phyloP scores from a whole-genome alignment of 192 early-diverging fungal genomes.

The Linderina pennispora region DNA sequence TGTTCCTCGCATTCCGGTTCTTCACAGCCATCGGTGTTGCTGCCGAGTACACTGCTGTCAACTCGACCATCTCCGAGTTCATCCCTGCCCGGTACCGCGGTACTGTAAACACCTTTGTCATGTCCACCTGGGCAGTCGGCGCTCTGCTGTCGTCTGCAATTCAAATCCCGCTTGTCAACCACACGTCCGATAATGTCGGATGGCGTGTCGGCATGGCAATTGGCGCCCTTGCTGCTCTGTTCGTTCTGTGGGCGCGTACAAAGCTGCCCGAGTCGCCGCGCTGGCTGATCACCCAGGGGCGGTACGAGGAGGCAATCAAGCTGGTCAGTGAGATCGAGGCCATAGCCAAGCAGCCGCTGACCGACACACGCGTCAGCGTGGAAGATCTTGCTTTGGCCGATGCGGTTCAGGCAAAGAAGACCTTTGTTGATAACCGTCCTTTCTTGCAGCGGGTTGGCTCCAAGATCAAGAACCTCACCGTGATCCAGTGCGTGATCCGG shows the following conservation, averaged over 20 bases:
- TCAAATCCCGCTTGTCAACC: background rate
- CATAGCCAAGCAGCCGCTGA: background rate
- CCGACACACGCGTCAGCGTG: background rate
- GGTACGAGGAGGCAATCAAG: background rate
- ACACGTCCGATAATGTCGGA: background rate
- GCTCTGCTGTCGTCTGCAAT: background rate
- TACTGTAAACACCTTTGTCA: background rate
- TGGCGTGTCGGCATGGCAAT: background rate
- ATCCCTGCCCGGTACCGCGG: background rate
- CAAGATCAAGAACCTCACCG: background rate
- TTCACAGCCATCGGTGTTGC: background rate
- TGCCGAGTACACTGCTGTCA: background rate
- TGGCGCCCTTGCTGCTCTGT: background rate
- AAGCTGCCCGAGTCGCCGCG: background rate
- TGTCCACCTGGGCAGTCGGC: background rate
- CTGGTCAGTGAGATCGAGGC: background rate
- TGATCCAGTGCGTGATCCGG: background rate
- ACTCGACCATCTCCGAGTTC: background rate
- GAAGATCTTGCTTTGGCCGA: background rate
- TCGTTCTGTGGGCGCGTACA: background rate
- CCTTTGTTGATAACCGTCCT: background rate
- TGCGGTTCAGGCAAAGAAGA: background rate
- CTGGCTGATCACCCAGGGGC: background rate
- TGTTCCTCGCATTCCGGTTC: background rate
- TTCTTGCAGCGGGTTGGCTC: background rate